Evolutionary conservation across 352 stramenopile genomes (phyloP), one percentile per base, ranked within the genome.

Genomic region (Globisporangium nagaii): DNA sequence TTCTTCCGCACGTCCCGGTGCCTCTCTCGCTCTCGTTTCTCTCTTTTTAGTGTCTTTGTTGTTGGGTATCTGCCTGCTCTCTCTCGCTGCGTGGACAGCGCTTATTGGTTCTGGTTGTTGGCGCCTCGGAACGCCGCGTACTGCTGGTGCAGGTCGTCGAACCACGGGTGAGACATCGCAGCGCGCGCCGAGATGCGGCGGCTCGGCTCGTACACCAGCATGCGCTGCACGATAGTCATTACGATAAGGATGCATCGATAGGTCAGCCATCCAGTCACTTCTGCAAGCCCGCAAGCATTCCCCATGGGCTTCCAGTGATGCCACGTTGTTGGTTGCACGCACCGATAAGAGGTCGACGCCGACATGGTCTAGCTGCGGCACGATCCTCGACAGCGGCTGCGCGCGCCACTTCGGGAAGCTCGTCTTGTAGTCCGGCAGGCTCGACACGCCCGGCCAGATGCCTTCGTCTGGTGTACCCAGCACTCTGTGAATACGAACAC

Each of bases 331-430:
- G n/a, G n/a, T n/a, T n/a, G 24, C 5, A 41, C 73, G 35, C 57
- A 95, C 86, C 70, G 83, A 76, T 15, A 96, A 70, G 28, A 96
- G 58, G 34, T 96, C 86, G 8, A 93, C 42, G 19, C 86, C 86
- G n/a, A 88, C 58, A 32, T 75, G 70, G 58, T 96, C 86, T 12
- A 96, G 62, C 47, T 86, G 64, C 20, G 88, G 87, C 35, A 97
- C 87, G 55, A 98, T 79, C 62, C 94, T 93, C 12, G 76, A 73
- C 45, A 98, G 82, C 12, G 77, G 61, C 60, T 97, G 86, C 15
- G 93, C 88, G 25, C 88, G 88, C 97, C 97, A 99, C 52, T 97
- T 96, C n/a, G 97, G 97, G 68, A 99, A 99, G 22, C 79, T 78
- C 35, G 84, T 83, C 68, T 99, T 99, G 86, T 98, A 99, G 70